Evolutionary conservation across 139 green algal genomes (phyloP), one percentile per base, ranked within the genome.

Genomic region (Chlorella sp.): DNA sequence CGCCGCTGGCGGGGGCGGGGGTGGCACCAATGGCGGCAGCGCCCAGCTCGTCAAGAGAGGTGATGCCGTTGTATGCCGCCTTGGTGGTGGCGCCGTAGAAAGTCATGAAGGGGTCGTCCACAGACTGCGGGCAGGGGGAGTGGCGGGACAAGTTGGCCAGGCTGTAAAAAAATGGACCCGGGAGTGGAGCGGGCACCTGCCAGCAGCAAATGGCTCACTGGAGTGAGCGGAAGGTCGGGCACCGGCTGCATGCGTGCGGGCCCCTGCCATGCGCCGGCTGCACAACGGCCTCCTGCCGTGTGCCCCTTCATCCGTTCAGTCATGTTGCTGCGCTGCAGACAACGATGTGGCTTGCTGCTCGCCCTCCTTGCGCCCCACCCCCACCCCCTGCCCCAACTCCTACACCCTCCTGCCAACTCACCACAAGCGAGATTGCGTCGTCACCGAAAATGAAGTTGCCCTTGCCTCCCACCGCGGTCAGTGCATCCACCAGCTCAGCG

Each of bases 21-120:
- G n/a, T 21, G 28, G 34, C 75, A 0, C 34, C 34, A 15, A 16
- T 34, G 4, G n/a, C n/a, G 30, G 30, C 75, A 40, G 75, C 75
- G 32, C n/a, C 34, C 16, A 85, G 42, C 12, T 11, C 39, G 26
- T 81, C 75, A 34, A 81, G 34, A 16, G 34, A 53, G 75, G 34
- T 81, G 34, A 81, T 81, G 34, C 75, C 75, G 0, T 81, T 16
- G 36, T 81, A 81, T 26, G 64, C 64, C 64, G 40, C 26, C n/a
- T 69, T 69, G 42, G 88, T 91, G 75, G 21, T 53, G 37, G 79
- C 64, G 36, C 88, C 88, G n/a, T 83, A 86, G 80, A 81, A 91
- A 18, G 81, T 34, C 18, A 89, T 24, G 57, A 89, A 91, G 16
- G 88, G 71, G 36, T 26, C 75, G 53, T 90, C 68, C 30, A 83